These are phyloP conservation scores for Hyaloscypha finlandica DNA, from an alignment of 495 filamentous ascomycete species.

Conservation along the genomic window DNA sequence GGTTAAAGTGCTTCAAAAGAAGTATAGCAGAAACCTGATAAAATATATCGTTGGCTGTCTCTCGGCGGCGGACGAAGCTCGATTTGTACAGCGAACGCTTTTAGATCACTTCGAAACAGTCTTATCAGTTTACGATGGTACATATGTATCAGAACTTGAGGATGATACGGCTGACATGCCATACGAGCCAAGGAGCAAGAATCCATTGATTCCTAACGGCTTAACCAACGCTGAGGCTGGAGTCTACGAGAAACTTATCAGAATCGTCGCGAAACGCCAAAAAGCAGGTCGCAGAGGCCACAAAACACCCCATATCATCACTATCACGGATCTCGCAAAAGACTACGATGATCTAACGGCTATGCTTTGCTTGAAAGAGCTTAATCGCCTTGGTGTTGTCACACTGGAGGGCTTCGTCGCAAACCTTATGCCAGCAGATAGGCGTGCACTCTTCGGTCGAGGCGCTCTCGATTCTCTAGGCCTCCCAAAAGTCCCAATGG, in stretches of 20 bases:
- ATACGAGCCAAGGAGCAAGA: background rate
- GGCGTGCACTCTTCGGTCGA: slow-evolving; percentile 25
- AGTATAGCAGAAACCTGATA: slow-evolving; percentile 14
- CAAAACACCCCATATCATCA: slow-evolving; percentile 19
- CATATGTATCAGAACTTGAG: background rate
- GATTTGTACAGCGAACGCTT: slow-evolving; percentile 2
- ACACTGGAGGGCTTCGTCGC: slow-evolving; percentile 28
- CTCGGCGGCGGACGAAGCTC: background rate
- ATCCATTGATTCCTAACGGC: slow-evolving; percentile 17
- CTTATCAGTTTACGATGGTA: slow-evolving; percentile 11
- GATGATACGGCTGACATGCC: slow-evolving; percentile 3
- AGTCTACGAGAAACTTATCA: slow-evolving; percentile 22
- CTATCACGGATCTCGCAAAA: slow-evolving; percentile 29
- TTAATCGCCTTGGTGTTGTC: slow-evolving; percentile 27
- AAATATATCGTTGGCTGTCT: slow-evolving; percentile 16
- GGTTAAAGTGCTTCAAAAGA: slow-evolving; percentile 10
- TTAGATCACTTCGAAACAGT: slow-evolving; percentile 12
- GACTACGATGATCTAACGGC: slow-evolving; percentile 31
- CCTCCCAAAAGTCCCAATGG: slow-evolving; percentile 24
- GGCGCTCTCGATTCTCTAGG: slow-evolving; percentile 28
- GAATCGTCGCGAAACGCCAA: background rate
- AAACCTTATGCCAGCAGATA: slow-evolving; percentile 24
- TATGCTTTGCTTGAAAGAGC: slow-evolving; percentile 23
- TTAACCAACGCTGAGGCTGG: slow-evolving; percentile 17
- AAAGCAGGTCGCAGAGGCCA: background rate